Conservation (phyloP, 495 filamentous ascomycete genomes). For the Podospora anserina region DNA sequence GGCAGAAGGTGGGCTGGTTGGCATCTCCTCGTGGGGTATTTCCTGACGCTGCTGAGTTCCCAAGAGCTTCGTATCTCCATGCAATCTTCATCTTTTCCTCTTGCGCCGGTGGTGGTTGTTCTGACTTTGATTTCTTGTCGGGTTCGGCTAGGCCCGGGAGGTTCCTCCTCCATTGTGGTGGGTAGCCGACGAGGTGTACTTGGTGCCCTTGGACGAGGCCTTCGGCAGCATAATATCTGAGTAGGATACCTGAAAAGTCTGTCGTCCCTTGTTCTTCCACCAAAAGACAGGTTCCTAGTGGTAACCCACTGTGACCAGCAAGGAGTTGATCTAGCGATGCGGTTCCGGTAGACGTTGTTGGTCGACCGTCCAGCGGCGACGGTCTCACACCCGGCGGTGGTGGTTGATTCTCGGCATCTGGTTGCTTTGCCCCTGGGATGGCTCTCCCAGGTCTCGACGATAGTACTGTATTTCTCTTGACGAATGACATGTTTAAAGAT, state of each 20-base stretch:
- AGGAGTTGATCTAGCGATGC: constrained; percentile 79
- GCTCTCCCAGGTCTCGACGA: constrained; percentile 31
- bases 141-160: constrained; percentile 69
- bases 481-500: constrained; percentile 69
- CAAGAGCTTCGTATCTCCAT: constrained; percentile 89
- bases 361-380: constrained; percentile 82
- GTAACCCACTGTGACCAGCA: constrained; percentile 83
- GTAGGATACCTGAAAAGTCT: constrained; percentile 80
- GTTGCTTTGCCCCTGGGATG: constrained; percentile 30
- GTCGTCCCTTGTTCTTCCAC: constrained; percentile 94
- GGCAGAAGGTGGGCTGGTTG: constrained; percentile 62
- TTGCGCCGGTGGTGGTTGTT: constrained; percentile 33
- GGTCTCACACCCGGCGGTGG: constrained; percentile 70
- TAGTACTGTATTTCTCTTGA: constrained; percentile 78
- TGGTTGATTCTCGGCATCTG: constrained; percentile 36
- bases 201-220: constrained; percentile 88
- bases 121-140: constrained; percentile 39
- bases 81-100: constrained; percentile 96
- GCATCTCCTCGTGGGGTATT: constrained; percentile 52
- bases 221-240: constrained; percentile 90
- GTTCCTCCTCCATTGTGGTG: constrained; percentile 75
- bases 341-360: constrained; percentile 87
- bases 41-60: constrained; percentile 52
- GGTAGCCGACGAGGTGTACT: constrained; percentile 78
- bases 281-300: constrained; percentile 74